Evolutionary conservation across 179 eudicot genomes (phyloP), one percentile per base, ranked within the genome.

Genomic region (Drosera spatulata): DNA sequence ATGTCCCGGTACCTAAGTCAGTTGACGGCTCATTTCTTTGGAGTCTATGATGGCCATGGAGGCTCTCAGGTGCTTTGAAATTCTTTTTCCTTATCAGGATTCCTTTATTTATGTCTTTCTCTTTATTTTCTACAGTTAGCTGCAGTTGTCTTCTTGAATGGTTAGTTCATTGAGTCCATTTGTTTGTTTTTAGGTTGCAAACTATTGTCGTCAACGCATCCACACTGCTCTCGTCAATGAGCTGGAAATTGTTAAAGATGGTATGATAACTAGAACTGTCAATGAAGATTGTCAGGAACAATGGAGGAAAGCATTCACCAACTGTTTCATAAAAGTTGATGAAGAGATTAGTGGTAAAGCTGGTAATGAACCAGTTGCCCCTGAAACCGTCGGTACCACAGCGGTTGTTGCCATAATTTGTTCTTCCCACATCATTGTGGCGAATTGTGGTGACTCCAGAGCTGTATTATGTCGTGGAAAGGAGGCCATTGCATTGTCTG

Each of bases 11-110:
- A 70, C 41, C 70, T 83, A 46, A 80, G 81, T 70, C 88, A 83
- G 55, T 63, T 81, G 69, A 73, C 88, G 3, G 66, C 76, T 53
- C 85, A 83, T 72, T 78, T 83, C 69, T 83, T 75, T 69, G 88
- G 85, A 4, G 85, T 83, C 49, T 83, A 83, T 64, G 88, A 83
- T 66, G 88, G 88, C 63, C 88, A 83, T 62, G 88, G 88, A 48
- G 88, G 88, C 51, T 75, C 71, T 56, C 87, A 82, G 84, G 87
- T 82, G 51, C 40, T 48, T 10, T 22, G 33, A 39, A 37, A 43
- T 33, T 50, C 60, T 62, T 37, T 45, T 43, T 48, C 41, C 6
- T 11, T n/a, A 41, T 54, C 7, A 14, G 7, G 11, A 47, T 10
- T 47, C 42, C 12, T 41, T 40, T 50, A 22, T 22, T 22, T 22